phyloP scores from a whole-genome alignment of 257 asterid genomes.

The Thymus mandschuricus region DNA sequence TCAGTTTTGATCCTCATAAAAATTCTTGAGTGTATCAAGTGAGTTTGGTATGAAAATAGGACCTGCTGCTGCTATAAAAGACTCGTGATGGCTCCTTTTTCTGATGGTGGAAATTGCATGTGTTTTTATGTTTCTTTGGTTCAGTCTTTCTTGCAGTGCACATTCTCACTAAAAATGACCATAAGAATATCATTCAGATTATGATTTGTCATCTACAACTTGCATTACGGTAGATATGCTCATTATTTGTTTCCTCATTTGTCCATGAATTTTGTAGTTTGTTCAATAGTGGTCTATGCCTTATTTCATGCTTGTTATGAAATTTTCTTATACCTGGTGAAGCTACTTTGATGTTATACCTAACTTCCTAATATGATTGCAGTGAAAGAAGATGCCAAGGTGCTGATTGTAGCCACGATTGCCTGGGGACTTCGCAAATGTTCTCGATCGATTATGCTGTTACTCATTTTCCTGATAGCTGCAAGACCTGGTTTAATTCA shows the following conservation, averaged over 20 bases:
- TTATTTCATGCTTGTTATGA: slow-evolving; percentile 6
- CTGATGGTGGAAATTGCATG: not conserved
- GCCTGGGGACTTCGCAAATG: slow-evolving; percentile 99
- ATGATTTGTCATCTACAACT: slow-evolving; percentile 14
- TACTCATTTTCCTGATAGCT: slow-evolving; percentile 89
- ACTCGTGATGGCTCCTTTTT: slow-evolving; percentile 10
- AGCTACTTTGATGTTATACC: slow-evolving; percentile 18
- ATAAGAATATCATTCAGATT: slow-evolving; percentile 21
- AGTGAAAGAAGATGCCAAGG: slow-evolving; percentile 94
- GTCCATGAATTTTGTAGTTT: slow-evolving; percentile 12
- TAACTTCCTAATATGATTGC: slow-evolving; percentile 35
- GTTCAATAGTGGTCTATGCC: slow-evolving; percentile 9
- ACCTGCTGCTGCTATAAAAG: not conserved
- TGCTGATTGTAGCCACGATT: slow-evolving; percentile 90
- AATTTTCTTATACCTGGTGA: not conserved
- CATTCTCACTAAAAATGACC: slow-evolving; percentile 18
- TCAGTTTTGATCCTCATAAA: slow-evolving; percentile 6
- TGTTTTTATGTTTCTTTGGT: not conserved
- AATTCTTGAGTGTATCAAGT: slow-evolving; percentile 4
- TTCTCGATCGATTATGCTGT: slow-evolving; percentile 88
- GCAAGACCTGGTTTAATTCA: slow-evolving; percentile 92
- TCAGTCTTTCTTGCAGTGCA: not conserved
- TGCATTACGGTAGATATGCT: not conserved
- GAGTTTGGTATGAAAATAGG: slow-evolving; percentile 25
- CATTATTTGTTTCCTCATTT: not conserved